Evolutionary conservation across 2,329 filamentous ascomycete genomes (phyloP), one percentile per base, ranked within the genome.

Genomic region (Hyphodiscus sp.): DNA sequence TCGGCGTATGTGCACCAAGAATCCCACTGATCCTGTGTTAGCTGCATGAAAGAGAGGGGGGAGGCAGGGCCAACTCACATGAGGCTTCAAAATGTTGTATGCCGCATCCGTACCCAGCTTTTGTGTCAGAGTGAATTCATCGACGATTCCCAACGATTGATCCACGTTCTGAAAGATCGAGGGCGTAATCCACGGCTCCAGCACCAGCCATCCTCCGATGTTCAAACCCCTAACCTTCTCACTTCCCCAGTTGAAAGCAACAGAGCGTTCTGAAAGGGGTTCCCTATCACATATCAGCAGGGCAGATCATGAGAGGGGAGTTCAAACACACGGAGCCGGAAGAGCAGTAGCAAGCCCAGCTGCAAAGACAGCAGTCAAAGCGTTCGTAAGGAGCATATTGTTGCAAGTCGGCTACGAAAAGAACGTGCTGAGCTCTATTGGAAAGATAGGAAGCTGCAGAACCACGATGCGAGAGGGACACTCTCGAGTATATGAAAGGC

Each of bases 121-220:
- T 58, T 80, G 52, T 20, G 61, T 64, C 1, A 70, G 55, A 6
- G 67, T 69, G 20, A 53, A 67, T 51, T 69, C 67, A 52, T 69
- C 67, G 18, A 66, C 60, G 50, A 67, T 64, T 1, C 63, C 65
- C 7, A 65, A 46, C 10, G 67, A 66, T 50, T 65, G 65, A 42
- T 64, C 58, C 19, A 63, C 46, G 58, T 56, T 73, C 66, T 66
- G 53, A 61, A 81, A 82, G 47, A 82, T 70, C 1, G 76, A 79
- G n/a, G 79, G 79, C 5, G 77, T 81, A 50, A 81, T 82, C 76
- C 76, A 80, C 44, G 69, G 67, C 61, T 65, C 61, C 19, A 67
- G 54, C 13, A 65, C 48, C 13, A 68, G 63, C 70, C 70, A 72
- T 11, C 70, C 70, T 9, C 69, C 69, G 55, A 70, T 61, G 44